These are phyloP conservation scores for Limnanthes douglasii DNA, from an alignment of 345 rosid species.

Conservation along the genomic window DNA sequence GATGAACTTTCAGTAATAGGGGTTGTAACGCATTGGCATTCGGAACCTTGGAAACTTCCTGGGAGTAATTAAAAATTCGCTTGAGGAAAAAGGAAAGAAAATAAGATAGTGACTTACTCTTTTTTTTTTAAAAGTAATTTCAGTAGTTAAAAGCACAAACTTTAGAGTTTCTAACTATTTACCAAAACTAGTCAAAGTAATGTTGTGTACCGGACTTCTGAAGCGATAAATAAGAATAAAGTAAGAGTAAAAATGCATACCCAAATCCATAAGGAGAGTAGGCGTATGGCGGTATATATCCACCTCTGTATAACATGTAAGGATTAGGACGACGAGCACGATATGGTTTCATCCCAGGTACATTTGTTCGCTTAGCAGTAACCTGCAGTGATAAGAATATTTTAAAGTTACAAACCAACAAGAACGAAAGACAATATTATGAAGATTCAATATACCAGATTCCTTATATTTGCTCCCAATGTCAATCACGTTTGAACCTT, in stretches of 20 bases:
- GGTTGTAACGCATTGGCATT: slow-evolving; percentile 85
- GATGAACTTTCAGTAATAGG: slow-evolving; percentile 63
- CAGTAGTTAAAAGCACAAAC: too few relatives aligned
- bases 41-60: slow-evolving; percentile 89
- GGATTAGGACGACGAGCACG: slow-evolving; percentile 67
- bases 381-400: slow-evolving; percentile 23
- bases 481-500: not conserved
- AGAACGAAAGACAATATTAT: too few relatives aligned
- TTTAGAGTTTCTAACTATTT: too few relatives aligned
- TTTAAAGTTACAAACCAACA: not conserved
- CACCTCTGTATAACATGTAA: slow-evolving; percentile 44
- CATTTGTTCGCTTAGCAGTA: slow-evolving; percentile 75
- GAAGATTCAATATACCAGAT: too few relatives aligned
- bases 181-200: not conserved
- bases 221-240: not conserved
- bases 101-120: not conserved
- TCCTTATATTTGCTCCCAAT: not conserved
- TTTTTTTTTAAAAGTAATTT: too few relatives aligned
- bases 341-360: slow-evolving; percentile 90
- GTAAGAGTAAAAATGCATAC: too few relatives aligned
- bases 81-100: not conserved
- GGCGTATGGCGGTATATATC: slow-evolving; percentile 64
- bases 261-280: slow-evolving; percentile 87
- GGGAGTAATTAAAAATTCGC: too few relatives aligned
- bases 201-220: not conserved